Percentiles rank a stretch among this genome's conserved stretches.
Conservation (phyloP, 169 alveolate genomes). For the Babesia microti region DNA sequence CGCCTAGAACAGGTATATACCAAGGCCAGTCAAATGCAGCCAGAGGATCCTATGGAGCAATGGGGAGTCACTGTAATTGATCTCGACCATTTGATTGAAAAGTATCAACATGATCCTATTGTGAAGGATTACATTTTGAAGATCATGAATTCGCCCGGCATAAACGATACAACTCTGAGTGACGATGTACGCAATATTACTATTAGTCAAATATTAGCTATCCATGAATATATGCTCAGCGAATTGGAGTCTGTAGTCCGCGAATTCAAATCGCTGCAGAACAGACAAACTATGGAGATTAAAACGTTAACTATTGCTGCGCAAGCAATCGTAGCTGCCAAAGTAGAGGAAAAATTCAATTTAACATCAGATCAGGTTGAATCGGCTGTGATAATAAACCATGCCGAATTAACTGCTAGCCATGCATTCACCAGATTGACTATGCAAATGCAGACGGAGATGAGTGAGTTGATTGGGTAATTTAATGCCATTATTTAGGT, state of each 20-base stretch:
- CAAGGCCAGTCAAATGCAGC: constrained; percentile 30
- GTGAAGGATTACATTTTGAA: constrained; percentile 19
- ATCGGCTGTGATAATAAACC: constrained; percentile 58
- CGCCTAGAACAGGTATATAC: constrained; percentile 21
- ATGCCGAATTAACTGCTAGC: constrained; percentile 49
- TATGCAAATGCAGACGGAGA: constrained; percentile 62
- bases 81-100: constrained; percentile 54
- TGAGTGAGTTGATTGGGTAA: constrained; percentile 61
- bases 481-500: no score
- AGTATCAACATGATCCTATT: constrained; percentile 44
- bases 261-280: constrained; percentile 45
- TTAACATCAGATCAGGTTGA: constrained; percentile 67
- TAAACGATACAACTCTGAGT: constrained; percentile 19
- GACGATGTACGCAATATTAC: constrained; percentile 34
- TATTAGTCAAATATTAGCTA: constrained; percentile 45
- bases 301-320: constrained; percentile 60
- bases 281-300: constrained; percentile 45
- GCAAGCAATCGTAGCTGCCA: constrained; percentile 71
- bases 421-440: constrained; percentile 49
- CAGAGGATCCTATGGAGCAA: constrained; percentile 54
- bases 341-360: constrained; percentile 64
- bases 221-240: constrained; percentile 64
- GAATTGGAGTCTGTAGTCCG: constrained; percentile 57
- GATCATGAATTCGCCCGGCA: constrained; percentile 30
- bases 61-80: constrained; percentile 49